These are phyloP conservation scores for Psilocybe subaeruginosa DNA, from an alignment of 768 basidiomycete genomes.

Conservation along the genomic window DNA sequence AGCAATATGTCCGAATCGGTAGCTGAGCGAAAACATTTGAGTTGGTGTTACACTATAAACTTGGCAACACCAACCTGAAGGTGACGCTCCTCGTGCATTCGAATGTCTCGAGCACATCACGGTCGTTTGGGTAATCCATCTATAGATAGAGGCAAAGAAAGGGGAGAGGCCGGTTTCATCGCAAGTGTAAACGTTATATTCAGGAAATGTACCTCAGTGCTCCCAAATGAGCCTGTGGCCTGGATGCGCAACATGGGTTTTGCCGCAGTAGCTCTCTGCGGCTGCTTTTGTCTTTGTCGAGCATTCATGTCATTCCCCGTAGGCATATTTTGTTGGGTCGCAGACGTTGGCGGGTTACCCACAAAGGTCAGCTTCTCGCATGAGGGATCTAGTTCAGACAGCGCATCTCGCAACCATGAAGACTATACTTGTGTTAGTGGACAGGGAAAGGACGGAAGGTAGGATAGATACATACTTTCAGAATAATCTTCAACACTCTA, in stretches of 20 bases:
- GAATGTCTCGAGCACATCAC: slow-evolving; percentile 88
- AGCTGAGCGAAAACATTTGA: slow-evolving; percentile 49
- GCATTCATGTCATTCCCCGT: slow-evolving; percentile 27
- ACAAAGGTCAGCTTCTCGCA: slow-evolving; percentile 86
- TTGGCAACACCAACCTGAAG: slow-evolving; percentile 60
- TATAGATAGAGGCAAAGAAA: slow-evolving; percentile 27
- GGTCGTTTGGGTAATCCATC: slow-evolving; percentile 97
- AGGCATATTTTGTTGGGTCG: slow-evolving; percentile 12
- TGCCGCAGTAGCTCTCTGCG: slow-evolving; percentile 15
- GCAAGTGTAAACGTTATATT: neutral
- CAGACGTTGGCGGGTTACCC: slow-evolving; percentile 60
- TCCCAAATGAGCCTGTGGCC: slow-evolving; percentile 82
- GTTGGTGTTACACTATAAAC: neutral
- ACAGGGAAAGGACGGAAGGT: neutral
- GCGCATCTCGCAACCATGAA: slow-evolving; percentile 91
- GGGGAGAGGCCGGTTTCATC: too few species aligned
- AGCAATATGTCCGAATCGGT: slow-evolving; percentile 79
- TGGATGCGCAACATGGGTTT: slow-evolving; percentile 80
- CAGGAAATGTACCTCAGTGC: slow-evolving; percentile 67
- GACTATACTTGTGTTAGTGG: slow-evolving; percentile 46
- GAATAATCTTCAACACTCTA: slow-evolving; percentile 80
- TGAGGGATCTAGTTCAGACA: slow-evolving; percentile 89
- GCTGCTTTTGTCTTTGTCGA: slow-evolving; percentile 22
- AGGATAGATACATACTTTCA: slow-evolving; percentile 57
- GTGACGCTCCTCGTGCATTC: slow-evolving; percentile 71